These are phyloP conservation scores for Mycena rebaudengoi DNA, from an alignment of 768 basidiomycete genomes.

Conservation along the genomic window DNA sequence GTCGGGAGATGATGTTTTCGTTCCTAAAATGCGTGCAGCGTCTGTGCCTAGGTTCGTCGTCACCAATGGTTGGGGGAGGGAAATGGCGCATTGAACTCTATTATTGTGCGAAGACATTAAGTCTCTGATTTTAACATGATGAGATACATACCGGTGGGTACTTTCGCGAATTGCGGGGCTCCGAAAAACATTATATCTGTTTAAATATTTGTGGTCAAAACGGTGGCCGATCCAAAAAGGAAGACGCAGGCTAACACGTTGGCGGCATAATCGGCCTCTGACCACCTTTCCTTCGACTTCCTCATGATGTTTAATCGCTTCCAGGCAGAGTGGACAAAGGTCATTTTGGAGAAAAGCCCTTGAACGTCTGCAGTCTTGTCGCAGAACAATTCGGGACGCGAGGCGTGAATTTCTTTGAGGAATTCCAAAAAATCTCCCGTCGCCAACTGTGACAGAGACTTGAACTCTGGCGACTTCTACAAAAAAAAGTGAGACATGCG, in stretches of 20 bases:
- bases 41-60: constrained; percentile 35
- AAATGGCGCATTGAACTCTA: constrained; percentile 58
- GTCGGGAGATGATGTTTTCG: constrained; percentile 60
- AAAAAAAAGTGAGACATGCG: not conserved
- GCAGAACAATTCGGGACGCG: constrained; percentile 51
- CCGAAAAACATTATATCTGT: constrained; percentile 59
- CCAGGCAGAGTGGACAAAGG: constrained; percentile 55
- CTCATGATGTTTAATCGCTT: constrained; percentile 52
- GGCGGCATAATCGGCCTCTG: constrained; percentile 63
- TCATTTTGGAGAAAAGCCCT: constrained; percentile 47
- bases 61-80: constrained; percentile 55
- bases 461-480: constrained; percentile 36
- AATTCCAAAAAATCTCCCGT: constrained; percentile 41
- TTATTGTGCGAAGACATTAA: no score
- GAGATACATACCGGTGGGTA: constrained; percentile 50
- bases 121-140: no score
- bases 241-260: constrained; percentile 52
- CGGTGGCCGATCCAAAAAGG: not conserved
- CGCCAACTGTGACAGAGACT: constrained; percentile 32
- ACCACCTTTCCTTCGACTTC: constrained; percentile 54
- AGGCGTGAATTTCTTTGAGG: constrained; percentile 34
- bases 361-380: constrained; percentile 24
- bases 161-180: constrained; percentile 52
- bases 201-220: not conserved
- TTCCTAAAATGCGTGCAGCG: constrained; percentile 46